These are phyloP conservation scores for Diutina pseudorugosa DNA, from an alignment of 1,139 yeast genomes.

Conservation along the genomic window DNA sequence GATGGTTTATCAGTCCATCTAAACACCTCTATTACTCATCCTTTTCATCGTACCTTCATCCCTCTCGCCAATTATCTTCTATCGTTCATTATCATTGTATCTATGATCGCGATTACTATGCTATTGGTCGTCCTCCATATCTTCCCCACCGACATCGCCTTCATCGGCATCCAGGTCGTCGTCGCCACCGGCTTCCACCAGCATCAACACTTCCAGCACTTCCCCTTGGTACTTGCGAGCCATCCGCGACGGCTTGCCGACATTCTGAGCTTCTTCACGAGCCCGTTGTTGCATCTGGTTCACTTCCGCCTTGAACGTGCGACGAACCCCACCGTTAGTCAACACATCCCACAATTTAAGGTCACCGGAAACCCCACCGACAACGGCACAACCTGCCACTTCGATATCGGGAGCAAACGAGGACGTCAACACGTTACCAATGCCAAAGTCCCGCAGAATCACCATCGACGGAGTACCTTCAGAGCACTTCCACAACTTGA, in stretches of 20 bases:
- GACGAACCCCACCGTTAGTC: conserved; percentile 68
- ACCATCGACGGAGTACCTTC: conserved; percentile 74
- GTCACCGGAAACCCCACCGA: conserved; percentile 82
- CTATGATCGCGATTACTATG: background rate
- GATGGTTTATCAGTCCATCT: too few species aligned
- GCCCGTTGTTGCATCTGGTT: conserved; percentile 43
- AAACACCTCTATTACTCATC: too few species aligned
- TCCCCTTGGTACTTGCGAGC: conserved; percentile 53
- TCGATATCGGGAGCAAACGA: conserved; percentile 83
- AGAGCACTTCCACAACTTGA: conserved; percentile 71
- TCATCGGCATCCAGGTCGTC: conserved; percentile 26
- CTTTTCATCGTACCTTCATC: too few species aligned
- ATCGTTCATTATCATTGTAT: background rate
- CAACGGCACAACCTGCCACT: conserved; percentile 69
- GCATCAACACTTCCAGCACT: conserved; percentile 41
- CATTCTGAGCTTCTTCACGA: conserved; percentile 37
- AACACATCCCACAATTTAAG: conserved; percentile 90
- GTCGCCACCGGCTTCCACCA: conserved; percentile 47
- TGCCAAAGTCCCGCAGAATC: conserved; percentile 82
- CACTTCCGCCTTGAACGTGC: conserved; percentile 50
- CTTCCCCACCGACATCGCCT: background rate
- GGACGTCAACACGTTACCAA: conserved; percentile 81
- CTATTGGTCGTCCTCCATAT: background rate
- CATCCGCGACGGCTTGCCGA: conserved; percentile 57
- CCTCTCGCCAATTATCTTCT: too few species aligned